Base-by-base conservation (phyloP, 257 asterid genomes). In the Nicotiana tabacum region DNA sequence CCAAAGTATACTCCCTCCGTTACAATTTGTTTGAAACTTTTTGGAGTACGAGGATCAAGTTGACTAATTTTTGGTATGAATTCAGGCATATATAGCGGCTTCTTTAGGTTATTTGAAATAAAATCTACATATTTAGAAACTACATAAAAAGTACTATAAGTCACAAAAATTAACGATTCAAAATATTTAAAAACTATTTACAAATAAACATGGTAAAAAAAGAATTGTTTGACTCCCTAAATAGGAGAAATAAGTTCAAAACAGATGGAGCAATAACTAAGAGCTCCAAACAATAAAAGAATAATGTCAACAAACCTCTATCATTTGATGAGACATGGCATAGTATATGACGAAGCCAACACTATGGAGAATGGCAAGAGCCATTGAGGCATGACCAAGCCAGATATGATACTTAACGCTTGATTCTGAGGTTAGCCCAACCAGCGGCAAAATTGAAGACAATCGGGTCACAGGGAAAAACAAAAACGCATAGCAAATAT, bases 371-470 rank as follows among this genome's bases (percentile, higher is more conserved):
- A 92, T 80, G 68, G 91, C 91, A 13, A 92, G 92, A 30, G 86
- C 30, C 58, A 46, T 84, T 0, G 91, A 89, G 46, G 85, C 6
- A 66, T 93, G 97, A 2, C 97, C 95, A 1, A 93, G 91, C 96
- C 97, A 93, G 58, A 90, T 93, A 82, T 93, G 97, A 78, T 93
- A 93, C 79, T 93, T 93, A 87, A 93, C 89, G 88, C 92, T 90
- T 0, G 96, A 90, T 62, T 93, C 95, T 2, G 97, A 90, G 10
- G 94, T 91, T 9, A 93, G 92, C 81, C 97, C 97, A 13, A 91
- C 39, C 16, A 93, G 87, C 61, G 92, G 93, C 89, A 93, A 82
- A 24, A 91, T 66, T 2, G 97, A 91, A 1, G 97, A 93, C 11
- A 91, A 90, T 70, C 95, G 88, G 0, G 92, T 88, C 87, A 91